Conservation (phyloP, 768 basidiomycete species). For the Tulasnella sp. region DNA sequence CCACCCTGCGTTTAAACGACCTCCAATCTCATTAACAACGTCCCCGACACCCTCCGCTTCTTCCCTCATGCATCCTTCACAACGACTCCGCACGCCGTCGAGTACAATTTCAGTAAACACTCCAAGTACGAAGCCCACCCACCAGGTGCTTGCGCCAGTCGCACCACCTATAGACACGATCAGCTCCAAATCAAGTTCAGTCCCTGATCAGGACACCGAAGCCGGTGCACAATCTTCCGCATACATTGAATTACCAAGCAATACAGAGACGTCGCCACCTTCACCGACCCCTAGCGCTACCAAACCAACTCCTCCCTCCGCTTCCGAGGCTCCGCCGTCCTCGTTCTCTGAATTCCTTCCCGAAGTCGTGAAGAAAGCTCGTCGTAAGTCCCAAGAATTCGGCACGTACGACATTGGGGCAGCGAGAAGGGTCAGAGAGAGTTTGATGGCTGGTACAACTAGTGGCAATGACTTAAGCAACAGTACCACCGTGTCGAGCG, state of each 20-base stretch:
- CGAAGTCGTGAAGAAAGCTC: not conserved
- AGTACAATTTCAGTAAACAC: not conserved
- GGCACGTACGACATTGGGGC: conserved; percentile 13
- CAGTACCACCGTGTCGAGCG: no score
- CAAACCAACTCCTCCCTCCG: not conserved
- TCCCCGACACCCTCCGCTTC: not conserved
- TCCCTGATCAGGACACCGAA: not conserved
- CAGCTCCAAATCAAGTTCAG: not conserved
- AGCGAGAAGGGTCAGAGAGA: conserved; percentile 6
- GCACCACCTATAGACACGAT: not conserved
- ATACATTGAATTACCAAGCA: no score
- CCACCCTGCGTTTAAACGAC: conserved; percentile 5
- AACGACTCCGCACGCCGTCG: not conserved
- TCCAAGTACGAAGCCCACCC: not conserved
- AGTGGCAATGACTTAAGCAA: no score
- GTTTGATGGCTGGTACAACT: not conserved
- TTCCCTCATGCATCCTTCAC: conserved; percentile 6
- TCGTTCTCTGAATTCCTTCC: not conserved
- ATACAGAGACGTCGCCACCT: not conserved
- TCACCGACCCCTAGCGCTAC: not conserved
- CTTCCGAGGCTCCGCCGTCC: not conserved
- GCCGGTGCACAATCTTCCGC: no score
- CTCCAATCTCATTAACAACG: not conserved
- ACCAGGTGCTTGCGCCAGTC: not conserved
- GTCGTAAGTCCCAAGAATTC: conserved; percentile 7